Percentiles rank a stretch among this genome's conserved stretches.
Conservation (phyloP, 208 protist species). For the Crithidia brevicula region DNA sequence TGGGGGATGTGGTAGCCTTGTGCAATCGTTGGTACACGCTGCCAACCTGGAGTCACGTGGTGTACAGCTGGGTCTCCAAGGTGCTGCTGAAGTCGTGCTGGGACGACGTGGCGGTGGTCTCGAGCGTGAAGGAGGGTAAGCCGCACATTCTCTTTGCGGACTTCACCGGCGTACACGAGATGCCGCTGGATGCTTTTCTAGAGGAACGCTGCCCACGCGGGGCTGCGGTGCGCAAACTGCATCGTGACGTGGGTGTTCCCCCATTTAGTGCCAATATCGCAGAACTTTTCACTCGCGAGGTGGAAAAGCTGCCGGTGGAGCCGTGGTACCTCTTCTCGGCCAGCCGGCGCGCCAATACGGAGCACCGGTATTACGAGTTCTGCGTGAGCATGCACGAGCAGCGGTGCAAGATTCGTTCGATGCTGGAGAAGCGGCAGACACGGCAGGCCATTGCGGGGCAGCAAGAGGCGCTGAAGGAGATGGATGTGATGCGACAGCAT, state of each 20-base stretch:
- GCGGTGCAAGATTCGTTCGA: slow-evolving; percentile 59
- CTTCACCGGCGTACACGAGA: slow-evolving; percentile 61
- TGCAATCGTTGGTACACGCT: slow-evolving; percentile 92
- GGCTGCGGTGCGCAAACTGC: slow-evolving; percentile 66
- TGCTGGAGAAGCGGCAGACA: slow-evolving; percentile 51
- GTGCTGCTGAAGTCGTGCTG: slow-evolving; percentile 84
- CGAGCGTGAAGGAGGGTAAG: slow-evolving; percentile 39
- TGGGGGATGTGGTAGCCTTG: slow-evolving; percentile 83
- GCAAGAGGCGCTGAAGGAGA: slow-evolving; percentile 59
- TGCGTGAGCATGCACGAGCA: slow-evolving; percentile 71
- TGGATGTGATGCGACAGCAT: slow-evolving; percentile 79
- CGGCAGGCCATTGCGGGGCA: slow-evolving; percentile 58
- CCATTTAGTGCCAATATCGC: slow-evolving; percentile 46
- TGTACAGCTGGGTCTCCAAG: slow-evolving; percentile 84
- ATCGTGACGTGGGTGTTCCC: slow-evolving; percentile 33
- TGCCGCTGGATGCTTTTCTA: slow-evolving; percentile 71
- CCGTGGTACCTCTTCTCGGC: slow-evolving; percentile 90
- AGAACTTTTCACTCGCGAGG: slow-evolving; percentile 58
- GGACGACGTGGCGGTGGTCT: slow-evolving; percentile 89
- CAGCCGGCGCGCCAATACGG: slow-evolving; percentile 60
- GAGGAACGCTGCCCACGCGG: slow-evolving; percentile 64
- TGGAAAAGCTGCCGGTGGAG: slow-evolving; percentile 51
- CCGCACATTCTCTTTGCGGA: slow-evolving; percentile 79
- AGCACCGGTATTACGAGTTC: slow-evolving; percentile 84
- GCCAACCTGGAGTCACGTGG: slow-evolving; percentile 68